phyloP scores from a whole-genome alignment of 352 stramenopile species.

The Globisporangium heterothallicum region DNA sequence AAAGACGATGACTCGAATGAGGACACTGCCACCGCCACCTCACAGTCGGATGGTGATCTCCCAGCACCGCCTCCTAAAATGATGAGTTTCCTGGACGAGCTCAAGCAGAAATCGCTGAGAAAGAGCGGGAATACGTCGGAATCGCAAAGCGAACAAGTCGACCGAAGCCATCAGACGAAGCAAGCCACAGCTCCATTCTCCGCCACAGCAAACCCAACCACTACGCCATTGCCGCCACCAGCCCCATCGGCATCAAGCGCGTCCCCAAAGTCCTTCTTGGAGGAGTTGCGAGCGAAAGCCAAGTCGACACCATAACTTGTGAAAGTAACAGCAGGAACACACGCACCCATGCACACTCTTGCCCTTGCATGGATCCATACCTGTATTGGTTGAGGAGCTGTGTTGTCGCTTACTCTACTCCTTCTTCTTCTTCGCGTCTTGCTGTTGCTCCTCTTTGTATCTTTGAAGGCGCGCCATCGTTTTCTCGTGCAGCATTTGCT shows the following conservation, averaged over 20 bases:
- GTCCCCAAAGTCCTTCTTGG: conserved; percentile 11
- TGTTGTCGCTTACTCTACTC: background rate
- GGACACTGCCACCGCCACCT: background rate
- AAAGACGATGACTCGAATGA: conserved; percentile 5
- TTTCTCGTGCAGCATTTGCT: conserved; percentile 49
- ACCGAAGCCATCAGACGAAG: background rate
- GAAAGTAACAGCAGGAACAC: no score
- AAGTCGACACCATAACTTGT: no score
- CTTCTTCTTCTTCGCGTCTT: background rate
- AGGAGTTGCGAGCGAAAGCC: conserved; percentile 9
- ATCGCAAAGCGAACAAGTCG: no score
- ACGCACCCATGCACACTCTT: no score
- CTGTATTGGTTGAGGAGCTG: no score
- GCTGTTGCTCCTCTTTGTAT: conserved; percentile 20
- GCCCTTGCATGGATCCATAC: no score
- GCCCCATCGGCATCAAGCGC: no score
- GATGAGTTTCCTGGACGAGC: conserved; percentile 45
- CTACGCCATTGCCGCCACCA: background rate
- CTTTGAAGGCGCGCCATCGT: conserved; percentile 42
- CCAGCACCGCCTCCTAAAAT: background rate
- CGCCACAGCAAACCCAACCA: no score
- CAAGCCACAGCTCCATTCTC: no score
- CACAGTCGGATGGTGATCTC: background rate
- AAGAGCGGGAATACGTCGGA: no score
- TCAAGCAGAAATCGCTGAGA: conserved; percentile 25